Evolutionary conservation across 495 filamentous ascomycete species (phyloP), one percentile per base, ranked within the genome.

Genomic region (Hyphodiscus hymeniophilus): DNA sequence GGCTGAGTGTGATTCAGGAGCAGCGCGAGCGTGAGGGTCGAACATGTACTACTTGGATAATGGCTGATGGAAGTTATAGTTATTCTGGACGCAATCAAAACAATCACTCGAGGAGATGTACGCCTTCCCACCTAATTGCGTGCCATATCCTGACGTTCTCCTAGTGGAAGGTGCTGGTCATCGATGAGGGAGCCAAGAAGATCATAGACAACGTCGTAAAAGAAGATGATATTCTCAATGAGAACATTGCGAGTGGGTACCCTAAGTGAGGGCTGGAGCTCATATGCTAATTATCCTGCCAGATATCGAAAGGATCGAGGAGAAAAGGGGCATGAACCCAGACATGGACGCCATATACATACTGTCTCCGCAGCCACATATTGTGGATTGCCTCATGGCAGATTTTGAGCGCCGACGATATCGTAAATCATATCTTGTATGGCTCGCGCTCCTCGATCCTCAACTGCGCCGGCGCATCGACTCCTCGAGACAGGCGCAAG

Each of bases 331-430:
- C 41, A 67, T 73, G 63, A 95, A 96, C 58, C 77, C 76, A 40
- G 78, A 83, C 43, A 94, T 94, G 84, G 91, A 95, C 63, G 94
- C 88, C 50, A 74, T 98, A 42, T 98, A 97, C 67, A 67, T 98
- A 51, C 73, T 98, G 23, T 85, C 89, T 3, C 85, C 92, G 3
- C 72, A 82, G 55, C 74, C 86, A 30, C 81, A 94, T 65, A 85
- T 95, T 49, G 82, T 97, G 48, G 88, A 95, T 47, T 98, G 94
- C 62, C 63, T 98, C 31, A 77, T 96, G 70, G 86, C 89, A 54
- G 92, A 98, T 59, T 81, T 97, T 41, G 85, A 92, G 59, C 79
- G 81, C 42, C 73, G 78, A 48, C 76, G 85, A 66, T 95, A 96
- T 66, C 70, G 75, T 54, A 81, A 72, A 55, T 66, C 76, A 34